Base-by-base conservation (phyloP, 108 stramenopile genomes). In the Pseudonitzschia delicatissima region DNA sequence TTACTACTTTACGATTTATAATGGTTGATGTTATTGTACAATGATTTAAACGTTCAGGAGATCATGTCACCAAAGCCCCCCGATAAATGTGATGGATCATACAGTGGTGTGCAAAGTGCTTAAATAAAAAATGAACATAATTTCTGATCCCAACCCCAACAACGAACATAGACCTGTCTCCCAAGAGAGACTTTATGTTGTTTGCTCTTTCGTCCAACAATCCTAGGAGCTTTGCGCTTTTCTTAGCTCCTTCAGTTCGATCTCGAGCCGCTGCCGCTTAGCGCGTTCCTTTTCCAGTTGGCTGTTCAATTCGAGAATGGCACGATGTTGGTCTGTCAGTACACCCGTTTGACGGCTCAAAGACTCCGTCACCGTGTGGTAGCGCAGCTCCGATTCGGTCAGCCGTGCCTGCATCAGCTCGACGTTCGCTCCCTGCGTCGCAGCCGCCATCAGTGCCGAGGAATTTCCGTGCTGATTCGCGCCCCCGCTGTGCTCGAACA, bases 281-380 rank as follows among this genome's bases (percentile, higher is more conserved):
- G 37, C 60, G 4, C 60, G 36, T 40, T 61, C 60, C 21, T 40
- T 11, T 61, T 61, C 60, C 11, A 61, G 37, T 26, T 61, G 36
- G 17, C 25, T 26, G 37, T 61, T 61, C 11, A 61, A 26, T 26
- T 61, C 60, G 12, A 61, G 39, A 12, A 61, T 42, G 35, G 60
- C 60, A 35, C 60, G 60, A 35, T 61, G 60, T 26, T 61, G 60
- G 32, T 61, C 60, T 5, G 60, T 61, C 37, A 61, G 39, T n/a
- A 61, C 60, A 5, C 60, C 39, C 25, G 60, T 61, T 25, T 61
- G 60, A 9, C 60, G 35, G 25, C 31, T 28, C 3, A 61, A 35
- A 6, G 60, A 61, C 21, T 61, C 60, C 21, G 60, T 61, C 11
- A 61, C 60, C 17, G 36, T 37, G 32, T 61, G 60, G 39, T 61